Evolutionary conservation across 2,329 filamentous ascomycete genomes (phyloP).

Genomic region (Hymenoscyphus infarciens): DNA sequence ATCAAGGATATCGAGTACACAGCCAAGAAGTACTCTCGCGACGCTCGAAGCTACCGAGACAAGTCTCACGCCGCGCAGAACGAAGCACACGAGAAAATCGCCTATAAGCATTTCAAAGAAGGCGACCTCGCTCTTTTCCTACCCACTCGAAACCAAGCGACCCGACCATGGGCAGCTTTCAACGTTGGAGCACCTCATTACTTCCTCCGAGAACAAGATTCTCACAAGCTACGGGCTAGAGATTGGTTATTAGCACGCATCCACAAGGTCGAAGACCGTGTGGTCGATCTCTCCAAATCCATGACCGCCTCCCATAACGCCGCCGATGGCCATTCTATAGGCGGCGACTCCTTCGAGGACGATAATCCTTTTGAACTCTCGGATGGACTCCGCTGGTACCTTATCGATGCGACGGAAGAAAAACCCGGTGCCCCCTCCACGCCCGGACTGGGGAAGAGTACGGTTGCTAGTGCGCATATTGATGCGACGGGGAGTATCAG

Average conservation of each 20-base stretch:
- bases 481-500: constrained; percentile 76
- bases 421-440: constrained; percentile 90
- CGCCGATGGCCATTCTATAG: constrained; percentile 42
- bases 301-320: constrained; percentile 40
- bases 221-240: constrained; percentile 75
- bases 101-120: constrained; percentile 93
- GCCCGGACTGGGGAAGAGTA: constrained; percentile 85
- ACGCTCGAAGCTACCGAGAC: constrained; percentile 81
- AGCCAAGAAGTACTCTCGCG: constrained; percentile 88
- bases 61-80: constrained; percentile 76
- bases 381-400: constrained; percentile 92
- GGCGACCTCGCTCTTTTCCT: constrained; percentile 92
- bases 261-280: constrained; percentile 82
- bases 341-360: constrained; percentile 62
- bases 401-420: constrained; percentile 90
- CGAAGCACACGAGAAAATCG: constrained; percentile 93
- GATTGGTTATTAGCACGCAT: constrained; percentile 98
- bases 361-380: constrained; percentile 97
- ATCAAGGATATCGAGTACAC: constrained; percentile 92
- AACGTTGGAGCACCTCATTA: constrained; percentile 97
- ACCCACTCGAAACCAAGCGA: constrained; percentile 89
- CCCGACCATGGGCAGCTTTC: constrained; percentile 95
- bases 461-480: constrained; percentile 81
- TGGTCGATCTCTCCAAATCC: constrained; percentile 86
- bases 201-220: constrained; percentile 90